phyloP scores from a whole-genome alignment of 2,329 filamentous ascomycete genomes.

The Fusarium armeniacum region DNA sequence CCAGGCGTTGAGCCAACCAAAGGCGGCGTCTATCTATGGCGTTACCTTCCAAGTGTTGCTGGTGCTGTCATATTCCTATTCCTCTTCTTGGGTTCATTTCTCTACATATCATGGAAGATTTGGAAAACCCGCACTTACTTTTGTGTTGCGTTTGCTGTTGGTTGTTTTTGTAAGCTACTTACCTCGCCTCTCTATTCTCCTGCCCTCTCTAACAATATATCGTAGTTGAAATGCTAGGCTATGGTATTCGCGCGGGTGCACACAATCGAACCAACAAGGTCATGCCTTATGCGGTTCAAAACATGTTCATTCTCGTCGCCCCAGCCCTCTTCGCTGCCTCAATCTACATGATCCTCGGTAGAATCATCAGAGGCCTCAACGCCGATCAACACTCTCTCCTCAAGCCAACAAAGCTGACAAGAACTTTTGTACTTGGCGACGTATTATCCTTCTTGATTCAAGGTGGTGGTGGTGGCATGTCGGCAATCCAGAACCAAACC shows the following conservation, averaged over 20 bases:
- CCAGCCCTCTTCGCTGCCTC: conserved; percentile 59
- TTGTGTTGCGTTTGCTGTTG: background rate
- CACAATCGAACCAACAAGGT: conserved; percentile 51
- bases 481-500: conserved; percentile 40
- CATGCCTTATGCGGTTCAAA: conserved; percentile 56
- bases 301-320: conserved; percentile 53
- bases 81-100: background rate
- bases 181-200: accelerated
- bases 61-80: background rate
- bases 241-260: conserved; percentile 58
- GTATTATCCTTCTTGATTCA: conserved; percentile 54
- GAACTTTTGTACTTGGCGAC: conserved; percentile 64
- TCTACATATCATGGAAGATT: background rate
- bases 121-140: background rate
- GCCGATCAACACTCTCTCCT: conserved; percentile 58
- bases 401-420: conserved; percentile 60
- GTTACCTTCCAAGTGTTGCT: background rate
- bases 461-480: conserved; percentile 32
- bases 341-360: conserved; percentile 62
- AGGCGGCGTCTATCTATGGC: conserved; percentile 1
- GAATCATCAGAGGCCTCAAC: conserved; percentile 54
- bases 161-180: conserved; percentile 2
- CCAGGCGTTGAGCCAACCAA: background rate
- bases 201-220: background rate
- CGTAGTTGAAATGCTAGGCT: conserved; percentile 50